These are phyloP conservation scores for Akanthomyces uredinophilus DNA, from an alignment of 2,329 filamentous ascomycete genomes.

Conservation along the genomic window DNA sequence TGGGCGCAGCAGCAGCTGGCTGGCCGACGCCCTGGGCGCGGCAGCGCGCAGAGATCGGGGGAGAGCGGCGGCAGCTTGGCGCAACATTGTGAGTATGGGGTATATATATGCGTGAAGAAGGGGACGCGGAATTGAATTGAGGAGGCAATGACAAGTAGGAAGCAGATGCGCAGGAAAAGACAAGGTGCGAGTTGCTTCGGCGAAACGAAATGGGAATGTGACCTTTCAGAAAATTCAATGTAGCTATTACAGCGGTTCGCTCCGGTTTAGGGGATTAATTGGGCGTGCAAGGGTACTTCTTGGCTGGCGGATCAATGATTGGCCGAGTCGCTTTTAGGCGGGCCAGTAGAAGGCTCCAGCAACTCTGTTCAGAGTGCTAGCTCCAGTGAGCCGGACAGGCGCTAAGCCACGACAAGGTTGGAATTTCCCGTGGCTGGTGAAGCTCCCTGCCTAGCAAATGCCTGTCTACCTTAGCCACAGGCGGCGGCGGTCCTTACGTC, in stretches of 20 bases:
- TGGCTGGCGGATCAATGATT: constrained; percentile 16
- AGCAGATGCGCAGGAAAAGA: neutral
- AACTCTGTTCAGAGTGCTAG: neutral
- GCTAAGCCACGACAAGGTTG: neutral
- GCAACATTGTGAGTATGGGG: constrained; percentile 35
- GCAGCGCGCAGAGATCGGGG: constrained; percentile 40
- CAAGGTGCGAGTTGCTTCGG: neutral
- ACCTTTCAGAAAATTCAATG: constrained; percentile 14
- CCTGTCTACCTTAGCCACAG: neutral
- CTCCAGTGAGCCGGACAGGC: neutral
- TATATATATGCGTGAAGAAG: constrained; percentile 3
- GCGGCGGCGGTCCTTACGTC: constrained; percentile 24
- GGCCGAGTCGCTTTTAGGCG: constrained; percentile 6
- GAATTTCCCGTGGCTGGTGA: neutral
- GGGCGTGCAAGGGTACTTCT: constrained; percentile 2
- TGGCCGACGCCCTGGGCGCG: constrained; percentile 31
- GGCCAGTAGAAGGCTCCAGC: constrained; percentile 12
- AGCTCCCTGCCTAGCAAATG: constrained; percentile 1
- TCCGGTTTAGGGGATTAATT: constrained; percentile 16
- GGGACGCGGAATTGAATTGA: constrained; percentile 8
- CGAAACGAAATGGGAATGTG: constrained; percentile 1
- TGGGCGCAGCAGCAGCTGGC: constrained; percentile 29
- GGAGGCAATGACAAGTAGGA: neutral
- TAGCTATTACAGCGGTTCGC: constrained; percentile 13
- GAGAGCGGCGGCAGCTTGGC: constrained; percentile 39